These are phyloP conservation scores for Malassezia obtusa DNA, from an alignment of 1,284 basidiomycete species.

Conservation along the genomic window DNA sequence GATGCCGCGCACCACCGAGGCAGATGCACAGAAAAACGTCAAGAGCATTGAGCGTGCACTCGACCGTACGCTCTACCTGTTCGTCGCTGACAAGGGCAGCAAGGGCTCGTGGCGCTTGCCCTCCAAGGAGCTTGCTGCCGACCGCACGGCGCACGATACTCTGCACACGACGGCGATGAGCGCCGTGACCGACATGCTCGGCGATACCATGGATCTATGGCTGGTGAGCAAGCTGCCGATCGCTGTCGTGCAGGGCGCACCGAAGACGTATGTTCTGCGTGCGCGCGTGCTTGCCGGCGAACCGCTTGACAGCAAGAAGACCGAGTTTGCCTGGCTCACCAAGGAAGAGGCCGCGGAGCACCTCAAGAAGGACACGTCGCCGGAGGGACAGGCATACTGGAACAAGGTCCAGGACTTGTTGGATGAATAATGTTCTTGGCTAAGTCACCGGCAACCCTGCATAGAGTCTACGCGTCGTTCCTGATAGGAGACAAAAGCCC, in stretches of 20 bases:
- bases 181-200: constrained; percentile 25
- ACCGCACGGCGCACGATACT: constrained; percentile 2
- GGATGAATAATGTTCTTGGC: constrained; percentile 30
- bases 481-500: too few species aligned
- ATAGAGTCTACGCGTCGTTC: too few species aligned
- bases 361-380: constrained; percentile 31
- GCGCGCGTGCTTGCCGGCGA: constrained; percentile 37
- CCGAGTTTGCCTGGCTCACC: constrained; percentile 79
- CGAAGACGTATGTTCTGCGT: constrained; percentile 34
- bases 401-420: constrained; percentile 65
- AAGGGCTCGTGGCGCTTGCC: constrained; percentile 25
- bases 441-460: too few species aligned
- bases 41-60: constrained; percentile 70
- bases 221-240: constrained; percentile 39
- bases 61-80: constrained; percentile 73
- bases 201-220: constrained; percentile 43
- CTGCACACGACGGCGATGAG: constrained; percentile 19
- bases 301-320: constrained; percentile 50
- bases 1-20: constrained; percentile 52
- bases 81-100: constrained; percentile 53
- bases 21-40: constrained; percentile 58
- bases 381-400: constrained; percentile 64
- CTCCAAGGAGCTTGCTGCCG: constrained; percentile 19
- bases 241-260: constrained; percentile 18
- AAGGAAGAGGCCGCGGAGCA: constrained; percentile 67